Conservation (phyloP, 2,329 filamentous ascomycete genomes). For the Hypoxylon sp. region DNA sequence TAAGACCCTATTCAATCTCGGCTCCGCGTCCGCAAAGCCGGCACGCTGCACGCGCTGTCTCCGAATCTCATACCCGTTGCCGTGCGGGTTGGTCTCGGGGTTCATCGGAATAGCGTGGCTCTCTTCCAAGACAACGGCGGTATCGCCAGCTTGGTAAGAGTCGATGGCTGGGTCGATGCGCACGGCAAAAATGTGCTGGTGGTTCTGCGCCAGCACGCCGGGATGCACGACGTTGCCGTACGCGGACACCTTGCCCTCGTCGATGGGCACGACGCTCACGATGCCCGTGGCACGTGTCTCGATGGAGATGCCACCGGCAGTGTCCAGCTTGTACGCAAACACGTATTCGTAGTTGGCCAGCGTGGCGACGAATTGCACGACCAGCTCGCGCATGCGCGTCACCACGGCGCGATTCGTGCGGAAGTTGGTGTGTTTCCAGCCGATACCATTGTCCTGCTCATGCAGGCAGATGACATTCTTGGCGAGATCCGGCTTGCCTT, state of each 20-base stretch:
- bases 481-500: conserved; percentile 62
- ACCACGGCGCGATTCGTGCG: conserved; percentile 69
- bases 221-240: conserved; percentile 72
- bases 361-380: conserved; percentile 73
- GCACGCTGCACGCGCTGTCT: conserved; percentile 57
- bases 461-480: conserved; percentile 74
- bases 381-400: conserved; percentile 67
- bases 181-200: conserved; percentile 73
- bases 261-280: conserved; percentile 69
- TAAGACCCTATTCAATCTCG: conserved; percentile 59
- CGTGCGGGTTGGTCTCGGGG: conserved; percentile 65
- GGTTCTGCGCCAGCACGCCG: conserved; percentile 70
- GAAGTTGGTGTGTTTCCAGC: conserved; percentile 77
- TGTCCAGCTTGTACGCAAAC: conserved; percentile 71
- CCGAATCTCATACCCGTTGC: conserved; percentile 66
- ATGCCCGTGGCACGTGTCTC: conserved; percentile 74
- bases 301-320: conserved; percentile 66
- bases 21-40: conserved; percentile 61
- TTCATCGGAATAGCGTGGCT: conserved; percentile 50
- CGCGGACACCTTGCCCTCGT: conserved; percentile 60
- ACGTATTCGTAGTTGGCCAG: conserved; percentile 77
- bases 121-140: conserved; percentile 46
- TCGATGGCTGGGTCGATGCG: conserved; percentile 71
- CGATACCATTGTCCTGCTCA: conserved; percentile 74
- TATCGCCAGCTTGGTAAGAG: conserved; percentile 42